phyloP scores from a whole-genome alignment of 257 asterid genomes.

The Sherardia arvensis region DNA sequence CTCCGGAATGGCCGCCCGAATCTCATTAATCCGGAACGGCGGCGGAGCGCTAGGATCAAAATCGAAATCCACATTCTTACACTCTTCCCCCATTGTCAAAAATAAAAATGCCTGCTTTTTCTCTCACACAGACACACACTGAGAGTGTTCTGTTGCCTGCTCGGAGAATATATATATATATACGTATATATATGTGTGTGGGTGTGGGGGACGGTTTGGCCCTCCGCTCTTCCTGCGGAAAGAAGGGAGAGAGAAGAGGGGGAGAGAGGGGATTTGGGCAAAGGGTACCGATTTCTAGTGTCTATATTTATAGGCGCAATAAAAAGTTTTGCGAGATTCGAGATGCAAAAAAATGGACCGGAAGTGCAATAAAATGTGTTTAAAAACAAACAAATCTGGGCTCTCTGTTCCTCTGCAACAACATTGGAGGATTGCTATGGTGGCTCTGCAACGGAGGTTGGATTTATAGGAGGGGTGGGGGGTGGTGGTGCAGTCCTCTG shows the following conservation, averaged over 20 bases:
- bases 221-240: slow-evolving; percentile 12
- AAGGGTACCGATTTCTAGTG: not conserved
- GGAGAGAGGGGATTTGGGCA: too few relatives aligned
- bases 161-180: not conserved
- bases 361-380: not conserved
- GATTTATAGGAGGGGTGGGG: not conserved
- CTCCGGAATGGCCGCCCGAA: slow-evolving; percentile 36
- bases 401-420: not conserved
- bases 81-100: not conserved
- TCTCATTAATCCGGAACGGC: slow-evolving; percentile 30
- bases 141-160: not conserved
- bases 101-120: not conserved
- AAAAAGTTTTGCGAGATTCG: not conserved
- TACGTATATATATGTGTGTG: too few relatives aligned
- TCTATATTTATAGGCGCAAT: not conserved
- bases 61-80: slow-evolving; percentile 7
- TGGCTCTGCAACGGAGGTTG: not conserved
- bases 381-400: not conserved
- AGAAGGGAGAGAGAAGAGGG: slow-evolving; percentile 1
- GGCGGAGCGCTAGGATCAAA: slow-evolving; percentile 32
- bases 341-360: not conserved
- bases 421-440: not conserved
- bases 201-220: not conserved
- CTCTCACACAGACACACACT: not conserved
- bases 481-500: not conserved